Conservation (phyloP, 176 grass and related monocot species). For the Oropetium thomaeum region DNA sequence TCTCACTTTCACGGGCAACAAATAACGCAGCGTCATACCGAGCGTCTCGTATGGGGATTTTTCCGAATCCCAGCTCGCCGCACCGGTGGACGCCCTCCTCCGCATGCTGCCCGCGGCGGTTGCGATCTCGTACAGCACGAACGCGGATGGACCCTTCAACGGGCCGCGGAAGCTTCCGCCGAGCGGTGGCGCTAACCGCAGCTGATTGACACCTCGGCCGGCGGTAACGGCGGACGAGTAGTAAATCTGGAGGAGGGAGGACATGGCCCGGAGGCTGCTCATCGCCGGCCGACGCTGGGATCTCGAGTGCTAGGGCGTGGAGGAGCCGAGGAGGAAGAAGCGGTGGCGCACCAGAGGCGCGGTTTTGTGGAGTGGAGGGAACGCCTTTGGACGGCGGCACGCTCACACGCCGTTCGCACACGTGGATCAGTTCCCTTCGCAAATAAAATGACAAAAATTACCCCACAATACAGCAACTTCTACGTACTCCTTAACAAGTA, state of each 20-base stretch:
- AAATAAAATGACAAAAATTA: not conserved
- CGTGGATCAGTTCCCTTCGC: conserved; percentile 41
- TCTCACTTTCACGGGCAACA: not conserved
- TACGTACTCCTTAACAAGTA: too few relatives aligned
- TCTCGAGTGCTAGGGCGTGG: conserved; percentile 34
- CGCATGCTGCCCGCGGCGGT: conserved; percentile 35
- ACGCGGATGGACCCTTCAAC: conserved; percentile 38
- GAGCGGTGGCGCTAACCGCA: conserved; percentile 22
- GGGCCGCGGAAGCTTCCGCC: conserved; percentile 38
- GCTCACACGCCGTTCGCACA: conserved; percentile 33
- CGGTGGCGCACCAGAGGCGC: conserved; percentile 19
- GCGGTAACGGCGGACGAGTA: conserved; percentile 28
- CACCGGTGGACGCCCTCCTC: conserved; percentile 71
- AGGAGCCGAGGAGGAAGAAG: not conserved
- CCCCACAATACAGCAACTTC: not conserved
- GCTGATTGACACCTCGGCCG: conserved; percentile 26
- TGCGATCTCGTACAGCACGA: conserved; percentile 65
- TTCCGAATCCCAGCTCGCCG: conserved; percentile 86
- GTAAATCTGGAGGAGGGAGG: conserved; percentile 55
- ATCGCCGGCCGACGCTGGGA: conserved; percentile 41
- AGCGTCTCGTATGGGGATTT: conserved; percentile 88
- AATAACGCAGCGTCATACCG: conserved; percentile 42
- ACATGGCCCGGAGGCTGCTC: conserved; percentile 62
- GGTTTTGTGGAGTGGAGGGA: conserved; percentile 51
- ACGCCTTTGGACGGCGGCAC: conserved; percentile 47